These are phyloP conservation scores for Capsicum chinense DNA, from an alignment of 257 asterid species.

Conservation along the genomic window DNA sequence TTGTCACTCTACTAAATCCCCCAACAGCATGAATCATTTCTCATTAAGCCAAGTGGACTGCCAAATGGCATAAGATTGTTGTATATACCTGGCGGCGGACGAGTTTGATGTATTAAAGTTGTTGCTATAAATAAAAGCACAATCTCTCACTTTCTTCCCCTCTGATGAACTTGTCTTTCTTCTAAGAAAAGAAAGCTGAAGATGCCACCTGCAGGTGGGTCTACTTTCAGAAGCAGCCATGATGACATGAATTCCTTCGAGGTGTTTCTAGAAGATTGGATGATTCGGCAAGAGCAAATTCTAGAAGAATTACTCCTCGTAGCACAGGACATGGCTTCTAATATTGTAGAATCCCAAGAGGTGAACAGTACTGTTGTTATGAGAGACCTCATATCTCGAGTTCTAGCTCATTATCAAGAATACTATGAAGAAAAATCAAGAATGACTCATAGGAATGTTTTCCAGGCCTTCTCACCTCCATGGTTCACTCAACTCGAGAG, in stretches of 20 bases:
- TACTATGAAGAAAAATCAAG: conserved; percentile 50
- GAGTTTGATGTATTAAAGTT: too few species aligned
- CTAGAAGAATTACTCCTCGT: conserved; percentile 37
- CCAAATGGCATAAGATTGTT: too few species aligned
- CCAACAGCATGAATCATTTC: too few species aligned
- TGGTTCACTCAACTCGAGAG: conserved; percentile 63
- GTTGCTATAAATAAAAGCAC: neutral
- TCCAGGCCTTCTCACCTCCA: conserved; percentile 48
- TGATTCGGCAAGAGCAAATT: conserved; percentile 39
- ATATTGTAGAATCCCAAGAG: neutral
- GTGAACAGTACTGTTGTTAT: neutral
- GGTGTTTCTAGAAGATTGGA: conserved; percentile 46
- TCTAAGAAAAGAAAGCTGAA: neutral
- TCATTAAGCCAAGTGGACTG: too few species aligned
- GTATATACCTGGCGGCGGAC: too few species aligned
- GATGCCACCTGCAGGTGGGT: conserved; percentile 28
- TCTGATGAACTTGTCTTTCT: neutral
- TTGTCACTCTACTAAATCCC: too few species aligned
- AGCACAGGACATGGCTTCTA: conserved; percentile 25
- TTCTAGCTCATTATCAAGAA: conserved; percentile 51
- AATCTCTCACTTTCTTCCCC: neutral
- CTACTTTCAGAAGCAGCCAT: neutral
- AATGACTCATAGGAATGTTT: conserved; percentile 44
- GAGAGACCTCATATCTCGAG: conserved; percentile 39
- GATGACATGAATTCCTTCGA: conserved; percentile 21